Evolutionary conservation across 139 green algal species (phyloP).

Genomic region (Mesotaenium endlicherianum): DNA sequence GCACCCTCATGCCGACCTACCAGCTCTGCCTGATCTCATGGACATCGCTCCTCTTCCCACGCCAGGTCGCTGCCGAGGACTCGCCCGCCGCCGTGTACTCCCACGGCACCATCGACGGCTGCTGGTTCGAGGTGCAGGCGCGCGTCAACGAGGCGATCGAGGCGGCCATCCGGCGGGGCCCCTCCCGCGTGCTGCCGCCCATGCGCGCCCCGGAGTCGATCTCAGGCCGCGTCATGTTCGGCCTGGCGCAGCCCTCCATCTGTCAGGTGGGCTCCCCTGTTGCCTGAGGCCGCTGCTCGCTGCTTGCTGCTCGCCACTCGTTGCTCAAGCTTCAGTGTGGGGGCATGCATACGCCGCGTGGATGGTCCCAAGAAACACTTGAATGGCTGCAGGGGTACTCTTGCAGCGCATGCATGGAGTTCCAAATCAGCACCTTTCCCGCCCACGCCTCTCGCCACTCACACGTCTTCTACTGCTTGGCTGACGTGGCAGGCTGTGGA

Average conservation of each 20-base stretch:
- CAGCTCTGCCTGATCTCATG: background rate
- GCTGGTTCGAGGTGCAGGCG: background rate
- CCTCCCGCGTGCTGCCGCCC: background rate
- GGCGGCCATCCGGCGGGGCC: background rate
- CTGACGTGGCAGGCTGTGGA: too few relatives aligned
- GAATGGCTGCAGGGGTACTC: too few relatives aligned
- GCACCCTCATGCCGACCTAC: background rate
- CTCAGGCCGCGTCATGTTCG: background rate
- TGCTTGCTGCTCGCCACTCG: too few relatives aligned
- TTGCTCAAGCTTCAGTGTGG: too few relatives aligned
- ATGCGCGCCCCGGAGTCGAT: background rate
- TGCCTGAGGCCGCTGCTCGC: too few relatives aligned
- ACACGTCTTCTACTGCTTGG: too few relatives aligned
- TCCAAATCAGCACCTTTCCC: too few relatives aligned
- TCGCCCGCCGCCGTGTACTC: background rate
- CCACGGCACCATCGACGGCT: background rate
- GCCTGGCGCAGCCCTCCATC: background rate
- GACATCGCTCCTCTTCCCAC: background rate
- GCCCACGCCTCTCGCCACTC: too few relatives aligned
- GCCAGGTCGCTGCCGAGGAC: background rate
- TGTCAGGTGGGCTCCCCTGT: background rate
- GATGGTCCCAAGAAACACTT: too few relatives aligned
- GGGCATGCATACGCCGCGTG: too few relatives aligned
- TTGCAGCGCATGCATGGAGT: too few relatives aligned
- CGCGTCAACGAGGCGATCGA: background rate